Conservation (phyloP, 2,329 filamentous ascomycete species). For the Microsporum audouinii region DNA sequence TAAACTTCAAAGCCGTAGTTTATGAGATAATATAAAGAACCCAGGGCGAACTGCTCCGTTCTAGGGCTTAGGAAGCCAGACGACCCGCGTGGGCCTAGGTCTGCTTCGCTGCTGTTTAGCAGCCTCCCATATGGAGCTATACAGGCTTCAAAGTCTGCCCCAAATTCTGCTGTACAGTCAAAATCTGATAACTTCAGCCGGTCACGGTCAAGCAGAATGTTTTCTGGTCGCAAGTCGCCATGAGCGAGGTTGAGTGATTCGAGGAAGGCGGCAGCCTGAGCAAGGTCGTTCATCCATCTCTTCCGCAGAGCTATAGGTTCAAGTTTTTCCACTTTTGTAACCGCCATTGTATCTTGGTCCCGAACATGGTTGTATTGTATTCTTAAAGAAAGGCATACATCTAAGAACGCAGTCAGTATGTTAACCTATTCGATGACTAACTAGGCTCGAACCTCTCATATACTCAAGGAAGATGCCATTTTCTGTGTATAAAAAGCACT, state of each 20-base stretch:
- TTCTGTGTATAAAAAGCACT: constrained; percentile 17
- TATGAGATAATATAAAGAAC: constrained; percentile 24
- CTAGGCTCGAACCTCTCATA: constrained; percentile 16
- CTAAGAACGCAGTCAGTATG: neutral
- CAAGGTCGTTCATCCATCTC: constrained; percentile 25
- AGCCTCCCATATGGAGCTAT: constrained; percentile 19
- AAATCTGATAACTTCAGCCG: constrained; percentile 22
- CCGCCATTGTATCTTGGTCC: neutral
- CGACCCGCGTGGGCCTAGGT: constrained; percentile 7
- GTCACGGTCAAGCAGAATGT: constrained; percentile 23
- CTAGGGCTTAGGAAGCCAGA: constrained; percentile 19
- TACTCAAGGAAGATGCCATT: constrained; percentile 24
- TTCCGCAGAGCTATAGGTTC: constrained; percentile 20
- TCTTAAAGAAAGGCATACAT: constrained; percentile 9
- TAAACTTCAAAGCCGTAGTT: constrained; percentile 26
- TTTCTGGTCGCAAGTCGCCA: constrained; percentile 24
- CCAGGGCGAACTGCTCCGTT: constrained; percentile 25
- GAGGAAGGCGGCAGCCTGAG: constrained; percentile 23
- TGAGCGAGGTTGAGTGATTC: constrained; percentile 25
- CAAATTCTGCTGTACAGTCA: constrained; percentile 21
- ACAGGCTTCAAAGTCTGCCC: constrained; percentile 19
- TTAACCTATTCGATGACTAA: neutral
- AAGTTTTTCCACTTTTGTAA: constrained; percentile 16
- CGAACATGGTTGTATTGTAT: neutral
- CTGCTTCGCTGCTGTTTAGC: constrained; percentile 11